These are phyloP conservation scores for Haplosporangium sp. DNA, from an alignment of 371 early-diverging fungal genomes.

Conservation along the genomic window DNA sequence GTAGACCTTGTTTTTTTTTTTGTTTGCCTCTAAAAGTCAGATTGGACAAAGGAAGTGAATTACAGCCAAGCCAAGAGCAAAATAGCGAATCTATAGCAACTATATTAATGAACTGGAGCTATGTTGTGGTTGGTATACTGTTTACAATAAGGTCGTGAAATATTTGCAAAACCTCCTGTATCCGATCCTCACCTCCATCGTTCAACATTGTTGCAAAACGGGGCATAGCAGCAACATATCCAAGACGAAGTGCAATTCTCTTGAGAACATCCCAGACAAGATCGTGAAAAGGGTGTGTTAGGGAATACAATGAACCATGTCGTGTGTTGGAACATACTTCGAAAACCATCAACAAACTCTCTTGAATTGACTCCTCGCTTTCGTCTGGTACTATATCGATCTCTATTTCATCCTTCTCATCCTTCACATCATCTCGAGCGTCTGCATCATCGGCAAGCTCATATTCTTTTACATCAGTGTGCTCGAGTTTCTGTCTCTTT, in stretches of 20 bases:
- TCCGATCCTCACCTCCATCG: constrained; percentile 32
- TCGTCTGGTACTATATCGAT: not conserved
- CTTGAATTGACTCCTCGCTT: constrained; percentile 23
- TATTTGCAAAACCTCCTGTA: constrained; percentile 33
- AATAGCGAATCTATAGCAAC: not conserved
- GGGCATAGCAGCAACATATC: constrained; percentile 21
- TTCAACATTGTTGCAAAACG: constrained; percentile 26
- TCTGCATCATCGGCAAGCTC: constrained; percentile 1
- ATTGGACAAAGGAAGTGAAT: not conserved
- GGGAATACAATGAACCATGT: constrained; percentile 16
- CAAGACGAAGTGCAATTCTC: constrained; percentile 26
- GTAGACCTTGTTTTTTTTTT: not conserved
- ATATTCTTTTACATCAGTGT: not conserved
- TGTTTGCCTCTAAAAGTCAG: not conserved
- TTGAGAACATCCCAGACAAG: constrained; percentile 39
- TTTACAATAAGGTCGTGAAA: constrained; percentile 21
- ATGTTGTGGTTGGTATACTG: not conserved
- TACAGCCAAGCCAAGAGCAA: not conserved
- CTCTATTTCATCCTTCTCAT: not conserved
- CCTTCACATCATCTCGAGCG: not conserved
- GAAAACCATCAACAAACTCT: constrained; percentile 36
- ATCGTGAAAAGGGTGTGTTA: constrained; percentile 29
- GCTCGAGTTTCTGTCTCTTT: constrained; percentile 15
- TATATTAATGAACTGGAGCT: not conserved
- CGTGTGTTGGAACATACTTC: constrained; percentile 30